These are phyloP conservation scores for Gloeopeniophorella convolvens DNA, from an alignment of 768 basidiomycete genomes.

Conservation along the genomic window DNA sequence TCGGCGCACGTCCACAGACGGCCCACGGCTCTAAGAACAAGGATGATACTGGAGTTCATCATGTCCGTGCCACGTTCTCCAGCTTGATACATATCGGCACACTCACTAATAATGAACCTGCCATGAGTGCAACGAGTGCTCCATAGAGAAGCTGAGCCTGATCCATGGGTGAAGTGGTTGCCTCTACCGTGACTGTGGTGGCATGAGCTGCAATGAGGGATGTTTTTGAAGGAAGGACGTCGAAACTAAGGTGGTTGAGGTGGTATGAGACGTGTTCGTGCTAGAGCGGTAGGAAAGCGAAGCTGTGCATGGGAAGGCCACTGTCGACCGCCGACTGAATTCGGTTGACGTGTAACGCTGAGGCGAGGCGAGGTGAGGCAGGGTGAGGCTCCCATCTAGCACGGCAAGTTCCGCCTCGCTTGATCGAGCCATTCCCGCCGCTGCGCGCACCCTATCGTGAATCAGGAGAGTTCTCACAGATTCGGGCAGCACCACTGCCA, in stretches of 20 bases:
- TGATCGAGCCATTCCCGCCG: no score
- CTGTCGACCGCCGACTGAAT: no score
- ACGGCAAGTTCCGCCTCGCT: no score
- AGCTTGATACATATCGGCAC: neutral
- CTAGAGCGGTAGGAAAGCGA: no score
- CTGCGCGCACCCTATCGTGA: no score
- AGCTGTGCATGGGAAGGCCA: no score
- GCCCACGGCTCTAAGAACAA: slow-evolving; percentile 88
- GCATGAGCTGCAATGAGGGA: neutral
- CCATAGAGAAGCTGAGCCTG: slow-evolving; percentile 1
- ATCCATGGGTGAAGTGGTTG: slow-evolving; percentile 5
- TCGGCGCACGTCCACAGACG: slow-evolving; percentile 44
- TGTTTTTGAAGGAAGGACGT: neutral
- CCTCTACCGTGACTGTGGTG: neutral
- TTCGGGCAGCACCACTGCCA: no score
- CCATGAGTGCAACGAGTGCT: neutral
- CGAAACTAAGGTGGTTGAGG: neutral
- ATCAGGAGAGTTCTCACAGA: no score
- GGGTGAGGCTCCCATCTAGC: no score
- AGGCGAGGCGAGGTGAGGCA: no score
- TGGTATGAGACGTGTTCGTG: no score
- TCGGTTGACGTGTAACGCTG: no score
- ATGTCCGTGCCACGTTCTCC: slow-evolving; percentile 4
- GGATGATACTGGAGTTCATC: slow-evolving; percentile 78
- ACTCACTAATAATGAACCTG: slow-evolving; percentile 10